Conservation (phyloP, 176 grass and related monocot species). For the maize (Zea mays) region Zm-B73-REFERENCE-NAM-5.0 NC_050101.1:101275501-101276000, state of each 20-base stretch:
- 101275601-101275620: not conserved
- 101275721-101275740: constrained; percentile 63
- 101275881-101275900: constrained; percentile 63
- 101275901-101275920: constrained; percentile 60
- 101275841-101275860: constrained; percentile 65
- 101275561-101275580: not conserved
- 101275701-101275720: constrained; percentile 77
- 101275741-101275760: constrained; percentile 79
- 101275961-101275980: not conserved
- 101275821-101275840: constrained; percentile 56
- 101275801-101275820: constrained; percentile 85
- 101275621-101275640: not conserved
- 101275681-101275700: constrained; percentile 76
- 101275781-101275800: constrained; percentile 76
- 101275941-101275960: constrained; percentile 20
- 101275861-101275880: constrained; percentile 65
- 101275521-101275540: not conserved
- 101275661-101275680: not conserved
- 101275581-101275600: not conserved
- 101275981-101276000: constrained; percentile 15
- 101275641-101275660: not conserved
- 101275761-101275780: constrained; percentile 64
- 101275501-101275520: not conserved
- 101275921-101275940: constrained; percentile 46
- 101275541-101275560: not conserved